Evolutionary conservation across 148 eudicot genomes (phyloP), one percentile per base, ranked within the genome.

Genomic region (Persicaria tinctoria): DNA sequence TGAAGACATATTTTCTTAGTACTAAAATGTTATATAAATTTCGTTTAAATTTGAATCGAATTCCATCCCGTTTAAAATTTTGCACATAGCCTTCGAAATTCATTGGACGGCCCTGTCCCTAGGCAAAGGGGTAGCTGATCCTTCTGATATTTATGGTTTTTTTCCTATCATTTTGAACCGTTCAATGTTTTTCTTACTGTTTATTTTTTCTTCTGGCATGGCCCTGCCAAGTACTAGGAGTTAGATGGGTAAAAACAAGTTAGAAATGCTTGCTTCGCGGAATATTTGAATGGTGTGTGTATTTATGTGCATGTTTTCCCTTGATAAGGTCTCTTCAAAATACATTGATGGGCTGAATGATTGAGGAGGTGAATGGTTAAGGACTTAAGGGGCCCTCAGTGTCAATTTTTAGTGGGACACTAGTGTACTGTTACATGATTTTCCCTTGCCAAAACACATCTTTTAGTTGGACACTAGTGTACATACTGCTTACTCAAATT

Each of bases 91-190:
- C n/a, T n/a, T n/a, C n/a, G n/a, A n/a, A n/a, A n/a, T n/a, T n/a
- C n/a, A n/a, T n/a, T n/a, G n/a, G n/a, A n/a, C n/a, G n/a, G n/a
- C n/a, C n/a, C n/a, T n/a, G n/a, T n/a, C n/a, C n/a, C n/a, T 23
- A 23, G 4, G 70, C 75, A 83, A 81, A 18, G 85, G 80, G 88
- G 86, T 84, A 80, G 50, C 53, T 47, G 55, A 47, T 23, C 68
- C 70, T 60, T 47, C 20, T 45, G 16, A 63, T 14, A 47, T 49
- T 10, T 1, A 16, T 9, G 7, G 5, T 18, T 45, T 56, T 7
- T 9, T 14, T 5, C 14, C 38, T 32, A 32, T 32, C 41, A 32
- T 32, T 32, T 44, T 66, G 70, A 66, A 4, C 1, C 10, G 0
- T 66, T 4, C 70, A 66, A 13, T 66, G 9, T 66, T 66, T 60